phyloP scores from a whole-genome alignment of 1,284 basidiomycete species.

The Calocybe gambosa region DNA sequence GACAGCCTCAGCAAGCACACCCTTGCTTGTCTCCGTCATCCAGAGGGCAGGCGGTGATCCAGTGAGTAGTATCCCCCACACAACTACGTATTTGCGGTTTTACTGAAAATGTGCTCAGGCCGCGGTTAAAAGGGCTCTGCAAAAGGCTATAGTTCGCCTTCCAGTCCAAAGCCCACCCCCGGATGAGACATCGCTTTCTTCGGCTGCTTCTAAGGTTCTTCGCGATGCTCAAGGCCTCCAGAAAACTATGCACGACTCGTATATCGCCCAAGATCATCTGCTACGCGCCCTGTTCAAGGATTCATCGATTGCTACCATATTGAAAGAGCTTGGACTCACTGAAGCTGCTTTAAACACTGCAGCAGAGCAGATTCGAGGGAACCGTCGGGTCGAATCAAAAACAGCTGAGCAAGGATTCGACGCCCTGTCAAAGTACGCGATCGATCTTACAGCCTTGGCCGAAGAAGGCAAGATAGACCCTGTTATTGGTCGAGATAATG shows the following conservation, averaged over 20 bases:
- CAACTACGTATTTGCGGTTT: constrained; percentile 25
- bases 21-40: constrained; percentile 69
- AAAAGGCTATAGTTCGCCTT: constrained; percentile 68
- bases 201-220: constrained; percentile 61
- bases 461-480: constrained; percentile 92
- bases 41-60: constrained; percentile 74
- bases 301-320: constrained; percentile 50
- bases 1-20: constrained; percentile 16
- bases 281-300: constrained; percentile 70
- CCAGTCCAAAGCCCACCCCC: constrained; percentile 85
- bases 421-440: constrained; percentile 75
- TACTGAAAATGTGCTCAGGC: constrained; percentile 29
- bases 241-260: constrained; percentile 89
- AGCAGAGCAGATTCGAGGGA: constrained; percentile 76
- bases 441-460: constrained; percentile 84
- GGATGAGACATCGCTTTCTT: constrained; percentile 66
- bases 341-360: constrained; percentile 74
- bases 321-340: constrained; percentile 75
- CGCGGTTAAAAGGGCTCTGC: constrained; percentile 54
- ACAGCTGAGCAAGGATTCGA: constrained; percentile 86
- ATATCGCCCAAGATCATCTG: constrained; percentile 81
- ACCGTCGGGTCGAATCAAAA: constrained; percentile 75
- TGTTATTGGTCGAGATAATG: constrained; percentile 85
- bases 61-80: constrained; percentile 37
- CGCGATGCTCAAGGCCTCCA: constrained; percentile 77